Evolutionary conservation across 2,329 filamentous ascomycete species (phyloP).

Genomic region (Lanzia echinophila): DNA sequence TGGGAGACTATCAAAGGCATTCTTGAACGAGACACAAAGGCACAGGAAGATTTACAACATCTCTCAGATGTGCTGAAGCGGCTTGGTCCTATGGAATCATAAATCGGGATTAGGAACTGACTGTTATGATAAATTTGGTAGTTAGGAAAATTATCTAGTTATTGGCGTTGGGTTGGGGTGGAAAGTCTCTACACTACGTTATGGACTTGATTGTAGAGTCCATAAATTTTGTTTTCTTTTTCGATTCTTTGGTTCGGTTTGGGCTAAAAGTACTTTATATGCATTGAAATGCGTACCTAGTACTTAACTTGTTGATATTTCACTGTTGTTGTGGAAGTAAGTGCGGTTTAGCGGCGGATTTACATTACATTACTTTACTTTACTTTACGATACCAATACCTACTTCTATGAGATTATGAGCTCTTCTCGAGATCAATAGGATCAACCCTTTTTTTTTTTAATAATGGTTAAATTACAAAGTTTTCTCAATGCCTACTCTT

Average conservation of each 20-base stretch:
- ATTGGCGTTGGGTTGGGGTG: not conserved
- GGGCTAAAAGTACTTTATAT: conserved; percentile 1
- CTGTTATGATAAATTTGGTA: not conserved
- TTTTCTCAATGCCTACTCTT: not conserved
- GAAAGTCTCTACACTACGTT: too few species aligned
- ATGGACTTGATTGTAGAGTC: not conserved
- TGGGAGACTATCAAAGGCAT: conserved; percentile 62
- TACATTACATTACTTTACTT: too few species aligned
- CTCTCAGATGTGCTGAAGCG: conserved; percentile 48
- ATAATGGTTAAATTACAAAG: not conserved
- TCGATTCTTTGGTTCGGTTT: not conserved
- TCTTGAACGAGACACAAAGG: conserved; percentile 26
- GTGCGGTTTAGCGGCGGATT: too few species aligned
- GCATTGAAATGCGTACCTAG: not conserved
- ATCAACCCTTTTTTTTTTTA: not conserved
- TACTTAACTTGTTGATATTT: not conserved
- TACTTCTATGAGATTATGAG: not conserved
- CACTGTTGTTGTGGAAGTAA: not conserved
- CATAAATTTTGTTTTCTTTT: conserved; percentile 2
- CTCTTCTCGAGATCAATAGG: not conserved
- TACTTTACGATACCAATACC: not conserved
- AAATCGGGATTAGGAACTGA: not conserved
- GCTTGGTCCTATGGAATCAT: not conserved
- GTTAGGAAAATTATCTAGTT: too few species aligned
- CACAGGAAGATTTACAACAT: conserved; percentile 38